Percentiles rank a stretch among this genome's conserved stretches.
Conservation (phyloP, 1,284 basidiomycete species). For the Coniophora puteana region DNA sequence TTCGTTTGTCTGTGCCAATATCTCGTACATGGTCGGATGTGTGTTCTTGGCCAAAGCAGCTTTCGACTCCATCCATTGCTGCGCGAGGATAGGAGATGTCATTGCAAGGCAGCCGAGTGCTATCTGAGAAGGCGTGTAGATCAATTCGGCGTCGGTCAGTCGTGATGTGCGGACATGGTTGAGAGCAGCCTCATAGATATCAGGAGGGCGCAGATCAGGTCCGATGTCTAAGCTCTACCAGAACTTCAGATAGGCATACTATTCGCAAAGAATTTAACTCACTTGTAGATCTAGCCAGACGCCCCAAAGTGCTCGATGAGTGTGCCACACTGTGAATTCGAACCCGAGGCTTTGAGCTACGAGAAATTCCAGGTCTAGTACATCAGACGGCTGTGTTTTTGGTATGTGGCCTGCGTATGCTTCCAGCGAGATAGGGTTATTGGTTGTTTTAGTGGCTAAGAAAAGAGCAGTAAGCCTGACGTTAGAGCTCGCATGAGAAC, state of each 20-base stretch:
- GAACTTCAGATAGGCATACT: neutral
- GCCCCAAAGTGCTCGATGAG: slow-evolving; percentile 88
- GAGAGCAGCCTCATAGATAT: slow-evolving; percentile 57
- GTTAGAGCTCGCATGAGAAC: slow-evolving; percentile 6
- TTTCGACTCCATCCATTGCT: slow-evolving; percentile 63
- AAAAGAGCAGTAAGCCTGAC: slow-evolving; percentile 92
- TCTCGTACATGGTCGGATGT: slow-evolving; percentile 17
- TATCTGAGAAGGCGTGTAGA: slow-evolving; percentile 92
- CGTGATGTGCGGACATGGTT: slow-evolving; percentile 68
- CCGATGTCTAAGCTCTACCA: neutral
- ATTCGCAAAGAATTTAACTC: slow-evolving; percentile 18
- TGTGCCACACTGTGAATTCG: slow-evolving; percentile 91
- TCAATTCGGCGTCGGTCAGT: slow-evolving; percentile 88
- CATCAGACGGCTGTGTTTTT: slow-evolving; percentile 74
- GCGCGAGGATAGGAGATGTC: slow-evolving; percentile 56
- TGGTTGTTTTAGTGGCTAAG: slow-evolving; percentile 95
- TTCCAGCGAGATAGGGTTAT: slow-evolving; percentile 86
- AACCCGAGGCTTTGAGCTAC: slow-evolving; percentile 92
- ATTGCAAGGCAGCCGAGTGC: slow-evolving; percentile 81
- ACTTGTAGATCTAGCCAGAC: slow-evolving; percentile 91
- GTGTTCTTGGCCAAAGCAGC: too few relatives aligned
- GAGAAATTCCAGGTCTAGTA: slow-evolving; percentile 92
- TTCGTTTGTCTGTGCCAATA: slow-evolving; percentile 41
- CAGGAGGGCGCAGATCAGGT: slow-evolving; percentile 37
- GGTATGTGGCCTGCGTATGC: slow-evolving; percentile 80